Evolutionary conservation across 305 asterid species (phyloP), one percentile per base, ranked within the genome.

Genomic region (Andrographis paniculata): DNA sequence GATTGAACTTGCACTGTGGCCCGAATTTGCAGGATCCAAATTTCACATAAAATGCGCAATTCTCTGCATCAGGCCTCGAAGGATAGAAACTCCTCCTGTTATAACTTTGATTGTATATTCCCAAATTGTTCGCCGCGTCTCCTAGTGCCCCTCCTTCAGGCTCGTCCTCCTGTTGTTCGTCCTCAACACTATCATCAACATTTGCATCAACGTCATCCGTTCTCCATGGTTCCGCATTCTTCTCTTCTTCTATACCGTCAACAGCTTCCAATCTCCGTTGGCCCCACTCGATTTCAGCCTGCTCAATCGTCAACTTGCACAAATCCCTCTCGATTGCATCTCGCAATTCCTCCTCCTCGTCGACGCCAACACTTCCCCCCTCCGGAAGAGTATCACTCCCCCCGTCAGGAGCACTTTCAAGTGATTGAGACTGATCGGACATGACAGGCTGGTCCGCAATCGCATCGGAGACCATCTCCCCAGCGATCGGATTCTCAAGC

Each of bases 21-120:
- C 95, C 99, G 59, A 74, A 91, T 72, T 91, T 91, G 63, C 96
- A 91, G 40, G 74, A 66, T 40, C 93, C 93, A 8, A 75, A 78
- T 62, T 77, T 86, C 93, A 83, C 57, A 53, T 70, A 91, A 65
- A 40, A 91, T 0, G 93, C 36, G 48, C 99, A 91, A 60, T 83
- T 96, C 69, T 77, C 95, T 0, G 94, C 94, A 53, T 79, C 96
- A 16, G 88, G 83, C 65, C 99, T 76, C 74, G 75, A 17, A 0
- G 99, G 96, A 66, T 80, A 86, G 59, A 24, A 15, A 61, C 57
- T 66, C 76, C 63, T 70, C 41, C 63, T 48, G 39, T 42, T 46
- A 42, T 54, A 48, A 42, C 33, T 64, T 49, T 24, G 62, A 50
- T 56, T 61, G 45, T 53, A 60, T 53, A 58, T 63, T 61, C 55